Evolutionary conservation across 305 asterid genomes (phyloP).

Genomic region (Fraxinus ornus): DNA sequence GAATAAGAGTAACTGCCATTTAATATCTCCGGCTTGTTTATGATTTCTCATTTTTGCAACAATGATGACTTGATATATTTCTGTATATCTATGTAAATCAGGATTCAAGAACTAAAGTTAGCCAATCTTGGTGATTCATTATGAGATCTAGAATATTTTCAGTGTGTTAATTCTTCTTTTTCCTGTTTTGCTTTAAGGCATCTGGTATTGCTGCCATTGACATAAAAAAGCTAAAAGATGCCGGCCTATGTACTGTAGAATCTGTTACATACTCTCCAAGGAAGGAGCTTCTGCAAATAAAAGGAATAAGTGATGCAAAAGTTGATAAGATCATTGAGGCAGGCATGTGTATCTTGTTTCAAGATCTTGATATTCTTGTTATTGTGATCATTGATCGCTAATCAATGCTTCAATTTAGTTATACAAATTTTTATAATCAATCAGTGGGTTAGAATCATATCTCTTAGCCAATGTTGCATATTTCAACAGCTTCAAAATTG

Average conservation of each 20-base stretch:
- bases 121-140: neutral
- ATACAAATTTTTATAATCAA: neutral
- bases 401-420: neutral
- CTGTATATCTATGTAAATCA: neutral
- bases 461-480: neutral
- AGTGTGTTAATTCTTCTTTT: constrained; percentile 11
- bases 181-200: constrained; percentile 40
- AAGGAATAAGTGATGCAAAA: constrained; percentile 97
- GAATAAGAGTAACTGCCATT: neutral
- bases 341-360: constrained; percentile 53
- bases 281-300: constrained; percentile 85
- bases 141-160: neutral
- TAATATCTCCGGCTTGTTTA: neutral
- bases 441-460: neutral
- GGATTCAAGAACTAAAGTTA: neutral
- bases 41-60: neutral
- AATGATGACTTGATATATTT: neutral
- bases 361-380: neutral
- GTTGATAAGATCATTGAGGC: constrained; percentile 96
- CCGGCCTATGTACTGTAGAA: constrained; percentile 91
- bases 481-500: constrained; percentile 81
- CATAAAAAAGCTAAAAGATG: constrained; percentile 87
- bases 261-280: constrained; percentile 89
- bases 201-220: constrained; percentile 86
- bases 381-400: neutral